phyloP scores from a whole-genome alignment of 108 stramenopile genomes.

The Skeletonema potamos region DNA sequence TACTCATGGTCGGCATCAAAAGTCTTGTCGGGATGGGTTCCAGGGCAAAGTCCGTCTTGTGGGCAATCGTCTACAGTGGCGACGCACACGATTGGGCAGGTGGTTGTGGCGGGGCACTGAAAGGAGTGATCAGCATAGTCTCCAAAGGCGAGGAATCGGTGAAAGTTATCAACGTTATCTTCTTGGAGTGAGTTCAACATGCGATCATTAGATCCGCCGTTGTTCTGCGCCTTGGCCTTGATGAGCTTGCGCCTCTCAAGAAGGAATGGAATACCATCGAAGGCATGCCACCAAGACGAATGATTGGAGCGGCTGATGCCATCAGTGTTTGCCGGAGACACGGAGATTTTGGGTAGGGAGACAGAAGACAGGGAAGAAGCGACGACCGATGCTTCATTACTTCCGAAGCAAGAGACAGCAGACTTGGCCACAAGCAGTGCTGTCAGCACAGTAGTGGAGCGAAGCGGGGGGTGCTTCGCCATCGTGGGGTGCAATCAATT shows the following conservation, averaged over 20 bases:
- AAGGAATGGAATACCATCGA: conserved; percentile 29
- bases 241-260: conserved; percentile 13
- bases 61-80: conserved; percentile 12
- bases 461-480: not conserved
- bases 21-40: not conserved
- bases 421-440: not conserved
- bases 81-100: conserved; percentile 56
- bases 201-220: not conserved
- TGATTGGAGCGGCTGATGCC: not conserved
- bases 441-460: not conserved
- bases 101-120: conserved; percentile 51
- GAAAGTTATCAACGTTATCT: not conserved
- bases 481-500: not conserved
- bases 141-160: conserved; percentile 33
- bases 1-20: not conserved
- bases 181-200: not conserved
- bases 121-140: conserved; percentile 53
- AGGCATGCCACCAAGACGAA: conserved; percentile 18
- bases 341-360: not conserved
- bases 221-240: not conserved
- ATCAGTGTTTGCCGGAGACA: not conserved
- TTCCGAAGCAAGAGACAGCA: not conserved
- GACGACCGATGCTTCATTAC: not conserved
- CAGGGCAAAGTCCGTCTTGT: conserved; percentile 4
- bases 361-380: not conserved